Conservation (phyloP, 75 land plant species). For the Pseudotsuga menziesii region DNA sequence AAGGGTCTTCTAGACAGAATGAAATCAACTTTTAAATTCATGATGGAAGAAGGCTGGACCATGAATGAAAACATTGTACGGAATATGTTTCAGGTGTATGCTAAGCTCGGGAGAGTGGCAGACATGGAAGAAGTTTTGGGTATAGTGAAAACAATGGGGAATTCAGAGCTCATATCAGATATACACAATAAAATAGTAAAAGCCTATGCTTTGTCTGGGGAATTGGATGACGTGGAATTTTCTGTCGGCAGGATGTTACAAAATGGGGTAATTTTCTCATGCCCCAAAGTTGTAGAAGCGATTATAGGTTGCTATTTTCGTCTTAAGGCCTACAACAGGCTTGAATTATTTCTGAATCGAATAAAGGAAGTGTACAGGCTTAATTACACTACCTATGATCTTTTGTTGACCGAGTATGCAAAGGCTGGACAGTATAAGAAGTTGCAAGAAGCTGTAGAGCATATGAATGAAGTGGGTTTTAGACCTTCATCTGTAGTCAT, state of each 20-base stretch:
- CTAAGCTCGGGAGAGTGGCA: slow-evolving; percentile 22
- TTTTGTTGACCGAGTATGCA: slow-evolving; percentile 30
- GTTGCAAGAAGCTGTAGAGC: background rate
- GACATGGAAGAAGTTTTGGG: slow-evolving; percentile 37
- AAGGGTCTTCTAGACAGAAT: slow-evolving; percentile 18
- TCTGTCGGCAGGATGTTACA: slow-evolving; percentile 31
- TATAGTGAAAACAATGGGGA: slow-evolving; percentile 12
- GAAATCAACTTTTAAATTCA: slow-evolving; percentile 23
- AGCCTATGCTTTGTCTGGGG: slow-evolving; percentile 27
- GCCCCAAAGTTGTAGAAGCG: slow-evolving; percentile 28
- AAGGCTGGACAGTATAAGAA: slow-evolving; percentile 27
- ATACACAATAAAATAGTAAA: slow-evolving; percentile 29
- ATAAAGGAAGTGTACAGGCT: slow-evolving; percentile 20
- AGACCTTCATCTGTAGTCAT: background rate
- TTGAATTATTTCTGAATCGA: slow-evolving; percentile 25
- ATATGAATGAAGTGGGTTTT: background rate
- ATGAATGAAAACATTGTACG: slow-evolving; percentile 25
- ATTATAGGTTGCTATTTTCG: slow-evolving; percentile 24
- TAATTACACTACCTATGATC: slow-evolving; percentile 19
- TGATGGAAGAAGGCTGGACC: slow-evolving; percentile 19
- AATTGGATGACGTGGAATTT: slow-evolving; percentile 36
- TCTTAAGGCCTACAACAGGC: slow-evolving; percentile 23
- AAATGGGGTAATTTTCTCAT: slow-evolving; percentile 26
- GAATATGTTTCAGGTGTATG: slow-evolving; percentile 22
- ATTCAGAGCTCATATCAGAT: slow-evolving; percentile 13